Evolutionary conservation across 2,329 filamentous ascomycete species (phyloP), one percentile per base, ranked within the genome.

Genomic region (Drechslera avenae): DNA sequence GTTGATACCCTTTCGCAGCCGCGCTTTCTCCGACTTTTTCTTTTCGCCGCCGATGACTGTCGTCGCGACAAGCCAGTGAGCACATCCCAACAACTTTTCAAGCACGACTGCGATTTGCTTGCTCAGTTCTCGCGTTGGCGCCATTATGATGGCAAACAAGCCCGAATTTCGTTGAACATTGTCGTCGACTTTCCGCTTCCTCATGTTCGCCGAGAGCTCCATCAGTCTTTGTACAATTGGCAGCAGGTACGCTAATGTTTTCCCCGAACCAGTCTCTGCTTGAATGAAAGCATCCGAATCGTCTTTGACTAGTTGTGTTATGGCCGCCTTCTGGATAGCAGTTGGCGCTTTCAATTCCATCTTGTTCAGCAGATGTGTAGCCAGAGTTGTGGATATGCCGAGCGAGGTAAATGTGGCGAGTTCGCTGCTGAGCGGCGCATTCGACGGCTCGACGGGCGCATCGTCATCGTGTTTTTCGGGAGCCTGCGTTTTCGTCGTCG

Each of bases 201-300:
- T 77, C 71, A 75, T 77, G 49, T 72, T 73, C 68, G 72, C 83
- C 60, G 80, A 90, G 23, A 97, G 81, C 12, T 86, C 82, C 73
- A 96, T 84, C 16, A 99, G 88, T 18, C 91, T 83, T 70, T 99
- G 90, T 17, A 99, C 86, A 39, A 99, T 88, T 1, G 94, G 94
- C 5, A 99, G 78, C 4, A 99, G 81, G 71, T 99, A 99, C n/a
- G 94, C 90, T 53, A 99, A 77, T 0, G 94, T 99, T 77, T 99
- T 99, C 76, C 94, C 94, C 0, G 94, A 99, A 62, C 94, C 94
- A 0, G 94, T 99, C 76, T 99, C 89, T 2, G 94, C 95, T 72
- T 97, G 94, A 28, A 99, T 88, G 66, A 99, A 99, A 2, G 92
- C 92, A 77, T 99, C 94, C 37, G 84, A 86, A 63, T 96, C 89